Percentiles rank a stretch among this genome's conserved stretches.
phyloP scores from a whole-genome alignment of 257 asterid species.

The Solanum tarapatanum region DNA sequence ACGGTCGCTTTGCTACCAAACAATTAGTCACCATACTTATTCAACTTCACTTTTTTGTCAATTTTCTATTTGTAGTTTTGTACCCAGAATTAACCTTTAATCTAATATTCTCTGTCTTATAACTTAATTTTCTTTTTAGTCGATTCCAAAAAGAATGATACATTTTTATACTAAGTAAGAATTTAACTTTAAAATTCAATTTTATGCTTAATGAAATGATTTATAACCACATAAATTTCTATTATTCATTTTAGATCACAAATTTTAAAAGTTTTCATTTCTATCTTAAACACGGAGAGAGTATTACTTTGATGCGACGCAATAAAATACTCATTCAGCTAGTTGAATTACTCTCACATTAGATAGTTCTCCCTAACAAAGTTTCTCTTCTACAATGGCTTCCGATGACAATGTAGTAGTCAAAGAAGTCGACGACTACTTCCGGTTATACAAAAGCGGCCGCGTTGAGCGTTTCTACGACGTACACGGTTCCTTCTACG shows the following conservation, averaged over 20 bases:
- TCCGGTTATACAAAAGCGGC: slow-evolving; percentile 19
- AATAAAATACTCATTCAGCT: background rate
- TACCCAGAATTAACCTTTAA: too few species aligned
- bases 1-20: background rate
- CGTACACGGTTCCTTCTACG: background rate
- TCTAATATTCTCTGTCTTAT: too few species aligned
- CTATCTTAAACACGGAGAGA: too few species aligned
- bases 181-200: too few species aligned
- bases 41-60: background rate
- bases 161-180: too few species aligned
- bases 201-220: too few species aligned
- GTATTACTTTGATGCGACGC: background rate
- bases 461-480: slow-evolving; percentile 9
- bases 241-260: too few species aligned
- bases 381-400: background rate
- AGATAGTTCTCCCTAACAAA: background rate
- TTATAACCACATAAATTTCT: too few species aligned
- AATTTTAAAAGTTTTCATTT: rapidly evolving
- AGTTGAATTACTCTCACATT: background rate
- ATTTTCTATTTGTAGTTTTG: background rate
- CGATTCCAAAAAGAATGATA: too few species aligned
- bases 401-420: background rate
- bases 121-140: too few species aligned
- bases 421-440: slow-evolving; percentile 6
- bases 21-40: background rate